These are phyloP conservation scores for Acacia crassicarpa DNA, from an alignment of 306 rosid species.

Conservation along the genomic window DNA sequence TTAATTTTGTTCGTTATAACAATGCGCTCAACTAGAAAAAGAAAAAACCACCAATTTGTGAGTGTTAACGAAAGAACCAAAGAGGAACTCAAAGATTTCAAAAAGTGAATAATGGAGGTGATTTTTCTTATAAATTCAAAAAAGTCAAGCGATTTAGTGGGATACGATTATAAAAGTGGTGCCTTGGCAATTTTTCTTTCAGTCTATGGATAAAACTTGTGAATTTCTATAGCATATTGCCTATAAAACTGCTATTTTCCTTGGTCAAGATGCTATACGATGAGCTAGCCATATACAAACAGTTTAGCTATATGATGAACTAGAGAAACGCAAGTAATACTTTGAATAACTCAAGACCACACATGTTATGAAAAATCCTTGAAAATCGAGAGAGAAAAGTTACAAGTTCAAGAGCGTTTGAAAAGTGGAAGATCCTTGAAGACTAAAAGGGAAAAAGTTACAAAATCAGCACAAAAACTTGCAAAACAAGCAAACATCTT, in stretches of 20 bases:
- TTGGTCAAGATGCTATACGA: neutral
- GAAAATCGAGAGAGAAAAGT: neutral
- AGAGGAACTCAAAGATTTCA: neutral
- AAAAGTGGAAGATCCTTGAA: neutral
- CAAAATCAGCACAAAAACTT: neutral
- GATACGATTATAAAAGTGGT: neutral
- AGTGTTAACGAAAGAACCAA: neutral
- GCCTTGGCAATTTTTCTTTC: neutral
- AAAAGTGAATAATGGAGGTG: neutral
- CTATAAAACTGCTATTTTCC: neutral
- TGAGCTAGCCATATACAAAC: neutral
- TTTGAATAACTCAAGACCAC: too few relatives aligned
- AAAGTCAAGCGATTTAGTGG: neutral
- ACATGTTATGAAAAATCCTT: neutral
- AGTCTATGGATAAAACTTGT: neutral
- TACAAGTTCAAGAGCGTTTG: too few relatives aligned
- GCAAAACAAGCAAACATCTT: neutral
- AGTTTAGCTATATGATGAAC: neutral
- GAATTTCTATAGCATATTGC: neutral
- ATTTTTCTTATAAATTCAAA: too few relatives aligned
- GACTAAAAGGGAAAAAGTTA: neutral
- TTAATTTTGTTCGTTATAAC: neutral
- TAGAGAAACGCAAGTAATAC: too few relatives aligned
- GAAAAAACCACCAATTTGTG: neutral
- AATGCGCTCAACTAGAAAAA: neutral